Conservation (phyloP, 495 filamentous ascomycete genomes). For the Trichoderma parareesei region DNA sequence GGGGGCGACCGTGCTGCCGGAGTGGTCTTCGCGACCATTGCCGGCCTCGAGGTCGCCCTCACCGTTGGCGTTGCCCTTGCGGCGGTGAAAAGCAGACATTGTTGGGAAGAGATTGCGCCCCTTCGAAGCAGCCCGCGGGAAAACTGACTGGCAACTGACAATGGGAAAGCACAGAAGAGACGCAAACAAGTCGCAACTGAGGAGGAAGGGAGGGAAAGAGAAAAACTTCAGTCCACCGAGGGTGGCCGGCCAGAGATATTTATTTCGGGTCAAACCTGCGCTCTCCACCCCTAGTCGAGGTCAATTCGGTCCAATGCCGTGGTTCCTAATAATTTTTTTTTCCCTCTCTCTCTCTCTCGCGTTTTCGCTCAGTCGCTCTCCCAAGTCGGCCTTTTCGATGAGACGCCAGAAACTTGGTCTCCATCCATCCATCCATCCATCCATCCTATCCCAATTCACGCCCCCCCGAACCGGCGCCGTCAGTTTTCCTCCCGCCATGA, state of each 20-base stretch:
- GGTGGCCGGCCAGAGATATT: slow-evolving; percentile 4
- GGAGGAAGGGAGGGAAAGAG: not conserved
- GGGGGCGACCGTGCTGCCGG: slow-evolving; percentile 6
- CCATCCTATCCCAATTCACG: slow-evolving; percentile 2
- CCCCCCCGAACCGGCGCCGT: not conserved
- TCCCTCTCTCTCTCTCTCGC: not conserved
- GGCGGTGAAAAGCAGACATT: slow-evolving; percentile 5
- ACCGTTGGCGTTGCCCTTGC: not conserved
- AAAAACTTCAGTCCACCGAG: not conserved
- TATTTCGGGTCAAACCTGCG: not conserved
- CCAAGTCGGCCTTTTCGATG: not conserved
- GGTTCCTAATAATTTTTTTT: not conserved
- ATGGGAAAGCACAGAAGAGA: not conserved
- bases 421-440: slow-evolving; percentile 10
- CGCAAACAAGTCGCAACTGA: slow-evolving; percentile 9
- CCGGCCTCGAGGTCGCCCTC: slow-evolving; percentile 3
- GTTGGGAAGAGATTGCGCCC: slow-evolving; percentile 6
- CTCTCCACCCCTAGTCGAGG: not conserved
- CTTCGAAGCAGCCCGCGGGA: not conserved
- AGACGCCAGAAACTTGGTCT: slow-evolving; percentile 1
- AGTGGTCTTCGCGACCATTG: slow-evolving; percentile 2
- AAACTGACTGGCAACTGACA: not conserved
- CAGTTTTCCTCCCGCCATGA: not conserved
- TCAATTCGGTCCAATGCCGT: not conserved
- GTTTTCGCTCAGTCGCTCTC: not conserved